Evolutionary conservation across 495 filamentous ascomycete species (phyloP).

Genomic region (Sabuloglossum arenarium): DNA sequence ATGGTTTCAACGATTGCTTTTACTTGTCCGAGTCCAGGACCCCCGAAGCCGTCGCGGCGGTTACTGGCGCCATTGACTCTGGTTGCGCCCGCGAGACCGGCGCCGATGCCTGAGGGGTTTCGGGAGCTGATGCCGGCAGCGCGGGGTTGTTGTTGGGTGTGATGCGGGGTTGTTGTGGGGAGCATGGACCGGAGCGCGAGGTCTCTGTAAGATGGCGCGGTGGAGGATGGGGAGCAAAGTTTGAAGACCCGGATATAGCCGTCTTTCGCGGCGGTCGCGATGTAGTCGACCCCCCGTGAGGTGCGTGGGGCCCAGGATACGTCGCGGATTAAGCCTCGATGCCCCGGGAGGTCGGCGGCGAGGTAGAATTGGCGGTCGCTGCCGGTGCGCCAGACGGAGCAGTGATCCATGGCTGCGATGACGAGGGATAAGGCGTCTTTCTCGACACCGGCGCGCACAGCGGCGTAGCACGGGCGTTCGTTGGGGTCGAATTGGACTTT

Average conservation of each 20-base stretch:
- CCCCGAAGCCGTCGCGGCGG: neutral
- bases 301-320: slow-evolving; percentile 85
- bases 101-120: slow-evolving; percentile 35
- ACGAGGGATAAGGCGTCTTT: slow-evolving; percentile 53
- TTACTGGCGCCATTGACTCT: neutral
- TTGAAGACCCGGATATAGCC: slow-evolving; percentile 72
- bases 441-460: slow-evolving; percentile 54
- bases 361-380: slow-evolving; percentile 48
- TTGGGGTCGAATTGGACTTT: slow-evolving; percentile 71
- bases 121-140: slow-evolving; percentile 6
- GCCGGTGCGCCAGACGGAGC: slow-evolving; percentile 59
- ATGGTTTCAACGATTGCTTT: neutral
- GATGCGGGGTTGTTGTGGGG: slow-evolving; percentile 6
- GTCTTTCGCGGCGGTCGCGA: slow-evolving; percentile 85
- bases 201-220: slow-evolving; percentile 13
- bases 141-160: slow-evolving; percentile 6
- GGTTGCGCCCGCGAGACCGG: slow-evolving; percentile 32
- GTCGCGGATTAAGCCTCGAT: slow-evolving; percentile 64
- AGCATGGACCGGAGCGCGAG: slow-evolving; percentile 1
- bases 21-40: neutral
- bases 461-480: slow-evolving; percentile 52
- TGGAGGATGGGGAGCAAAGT: slow-evolving; percentile 36
- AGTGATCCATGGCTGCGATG: slow-evolving; percentile 62
- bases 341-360: slow-evolving; percentile 48
- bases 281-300: slow-evolving; percentile 64